Percentiles rank a stretch among this genome's conserved stretches.
phyloP scores from a whole-genome alignment of 2,329 filamentous ascomycete genomes.

The Aspergillus novoparasiticus region DNA sequence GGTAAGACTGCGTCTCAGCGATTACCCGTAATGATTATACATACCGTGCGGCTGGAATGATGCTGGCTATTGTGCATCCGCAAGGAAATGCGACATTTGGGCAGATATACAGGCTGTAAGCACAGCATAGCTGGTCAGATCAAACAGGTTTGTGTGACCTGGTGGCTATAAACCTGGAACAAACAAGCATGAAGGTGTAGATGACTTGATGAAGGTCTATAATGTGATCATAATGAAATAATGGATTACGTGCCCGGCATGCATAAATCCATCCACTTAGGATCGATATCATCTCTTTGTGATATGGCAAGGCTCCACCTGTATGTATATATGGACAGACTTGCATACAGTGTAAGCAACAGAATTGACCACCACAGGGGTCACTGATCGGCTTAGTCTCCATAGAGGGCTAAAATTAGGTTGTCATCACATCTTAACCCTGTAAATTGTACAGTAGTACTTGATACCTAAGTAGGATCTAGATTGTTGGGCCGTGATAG shows the following conservation, averaged over 20 bases:
- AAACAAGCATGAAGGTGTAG: background rate
- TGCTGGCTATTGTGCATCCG: background rate
- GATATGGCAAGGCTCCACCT: background rate
- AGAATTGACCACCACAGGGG: no score
- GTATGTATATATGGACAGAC: background rate
- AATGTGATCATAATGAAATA: constrained; percentile 1
- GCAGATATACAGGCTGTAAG: background rate
- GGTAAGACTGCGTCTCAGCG: background rate
- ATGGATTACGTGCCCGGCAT: constrained; percentile 2
- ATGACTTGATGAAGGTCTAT: background rate
- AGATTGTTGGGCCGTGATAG: background rate
- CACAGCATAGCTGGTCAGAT: background rate
- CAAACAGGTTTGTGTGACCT: constrained; percentile 6
- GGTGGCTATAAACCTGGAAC: background rate
- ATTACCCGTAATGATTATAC: background rate
- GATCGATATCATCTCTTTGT: background rate
- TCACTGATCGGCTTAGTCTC: background rate
- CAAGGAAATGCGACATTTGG: background rate
- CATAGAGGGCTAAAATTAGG: background rate
- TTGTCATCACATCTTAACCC: background rate
- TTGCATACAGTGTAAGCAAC: background rate
- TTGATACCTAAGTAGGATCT: background rate
- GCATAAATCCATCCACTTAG: constrained; percentile 2
- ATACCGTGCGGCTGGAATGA: background rate
- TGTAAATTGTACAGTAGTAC: background rate